phyloP scores from a whole-genome alignment of 768 basidiomycete species.

The Chlorophyllum brunneum region DNA sequence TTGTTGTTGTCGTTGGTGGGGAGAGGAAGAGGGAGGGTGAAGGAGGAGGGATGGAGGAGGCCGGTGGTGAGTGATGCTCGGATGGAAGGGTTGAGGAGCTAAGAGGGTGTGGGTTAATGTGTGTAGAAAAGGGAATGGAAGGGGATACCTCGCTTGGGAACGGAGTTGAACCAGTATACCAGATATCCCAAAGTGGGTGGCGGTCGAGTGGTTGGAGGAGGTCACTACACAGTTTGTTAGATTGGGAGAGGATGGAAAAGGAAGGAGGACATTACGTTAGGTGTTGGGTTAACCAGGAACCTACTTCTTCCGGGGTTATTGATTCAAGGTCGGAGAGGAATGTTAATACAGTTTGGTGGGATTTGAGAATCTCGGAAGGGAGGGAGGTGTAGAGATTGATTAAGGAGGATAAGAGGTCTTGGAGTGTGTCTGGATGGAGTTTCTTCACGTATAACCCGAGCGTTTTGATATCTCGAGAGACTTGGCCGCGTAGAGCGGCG shows the following conservation, averaged over 20 bases:
- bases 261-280: slow-evolving; percentile 6
- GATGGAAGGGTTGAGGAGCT: slow-evolving; percentile 71
- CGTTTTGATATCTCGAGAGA: slow-evolving; percentile 39
- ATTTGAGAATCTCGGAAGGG: not conserved
- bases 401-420: not conserved
- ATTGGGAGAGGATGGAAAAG: not conserved
- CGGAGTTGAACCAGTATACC: slow-evolving; percentile 63
- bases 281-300: not conserved
- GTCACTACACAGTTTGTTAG: not conserved
- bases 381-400: not conserved
- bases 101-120: not conserved
- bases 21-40: slow-evolving; percentile 20
- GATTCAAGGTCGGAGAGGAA: not conserved
- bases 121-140: not conserved
- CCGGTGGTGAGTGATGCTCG: slow-evolving; percentile 60
- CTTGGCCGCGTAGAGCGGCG: slow-evolving; percentile 39
- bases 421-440: slow-evolving; percentile 15
- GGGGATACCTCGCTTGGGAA: slow-evolving; percentile 61
- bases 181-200: slow-evolving; percentile 59
- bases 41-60: slow-evolving; percentile 56
- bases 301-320: not conserved
- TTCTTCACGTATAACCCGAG: slow-evolving; percentile 49
- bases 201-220: slow-evolving; percentile 45
- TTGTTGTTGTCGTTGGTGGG: not conserved
- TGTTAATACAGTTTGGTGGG: not conserved